Evolutionary conservation across 129 eudicot genomes (phyloP), one percentile per base, ranked within the genome.

Genomic region (Scalesia atractyloides): DNA sequence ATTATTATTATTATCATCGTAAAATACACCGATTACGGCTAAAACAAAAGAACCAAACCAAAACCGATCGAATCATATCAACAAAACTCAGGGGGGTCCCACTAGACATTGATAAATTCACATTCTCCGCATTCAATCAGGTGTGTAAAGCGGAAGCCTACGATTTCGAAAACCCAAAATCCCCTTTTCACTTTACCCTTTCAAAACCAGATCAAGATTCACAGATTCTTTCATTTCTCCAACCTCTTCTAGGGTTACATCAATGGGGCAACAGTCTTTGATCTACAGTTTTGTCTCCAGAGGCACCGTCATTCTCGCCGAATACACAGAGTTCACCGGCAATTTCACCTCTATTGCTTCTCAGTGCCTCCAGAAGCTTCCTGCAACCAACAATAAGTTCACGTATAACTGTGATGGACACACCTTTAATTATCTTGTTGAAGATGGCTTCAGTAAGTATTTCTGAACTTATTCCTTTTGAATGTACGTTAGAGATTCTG

Each of bases 301-400:
- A 18, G 84, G 84, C 17, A 76, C 79, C 61, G 80, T 79, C 54
- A 83, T 83, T 60, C 76, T 83, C 7, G 79, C 87, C 5, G 87
- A 83, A 53, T 83, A 80, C 80, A 80, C 87, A 6, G 87, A 80
- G 8, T 83, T 83, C 74, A 72, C 82, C 61, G 87, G 87, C 0
- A 83, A 83, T 68, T 83, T 79, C 84, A 83, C 75, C 66, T 65
- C 76, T 37, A 76, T 83, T 57, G 87, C 87, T 51, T 50, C 70
- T 13, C 87, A 83, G 58, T 83, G 87, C 74, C 87, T 83, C 57
- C 82, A 83, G 68, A 83, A 83, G 82, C 87, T 83, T 49, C 84
- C 87, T 3, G 64, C 82, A 52, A 66, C 82, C 66, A 83, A 80
- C 62, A 80, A 83, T 64, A 75, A 66, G 51, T 83, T 83, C 50